Evolutionary conservation across 306 rosid species (phyloP).

Genomic region (Begonia fuchsioides): DNA sequence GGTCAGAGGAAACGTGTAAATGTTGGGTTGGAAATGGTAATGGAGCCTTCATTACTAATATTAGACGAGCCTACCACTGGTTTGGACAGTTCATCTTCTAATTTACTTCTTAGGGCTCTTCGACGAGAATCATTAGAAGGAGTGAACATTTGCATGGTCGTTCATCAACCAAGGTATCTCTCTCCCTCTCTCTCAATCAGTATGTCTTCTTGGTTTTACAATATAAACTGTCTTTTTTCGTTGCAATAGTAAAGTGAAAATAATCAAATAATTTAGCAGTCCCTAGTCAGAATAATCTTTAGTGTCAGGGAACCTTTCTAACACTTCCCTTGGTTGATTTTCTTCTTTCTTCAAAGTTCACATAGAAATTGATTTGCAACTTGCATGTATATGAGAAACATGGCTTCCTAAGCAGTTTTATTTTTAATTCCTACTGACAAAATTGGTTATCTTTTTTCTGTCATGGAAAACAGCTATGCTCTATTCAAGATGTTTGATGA

Average conservation of each 20-base stretch:
- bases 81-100: conserved; percentile 69
- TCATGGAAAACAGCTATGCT: conserved; percentile 38
- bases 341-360: too few species aligned
- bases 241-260: neutral
- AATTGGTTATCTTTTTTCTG: conserved; percentile 5
- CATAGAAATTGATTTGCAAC: too few species aligned
- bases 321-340: too few species aligned
- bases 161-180: conserved; percentile 72
- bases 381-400: too few species aligned
- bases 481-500: conserved; percentile 80
- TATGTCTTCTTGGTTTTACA: neutral
- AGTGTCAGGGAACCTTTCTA: too few species aligned
- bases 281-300: too few species aligned
- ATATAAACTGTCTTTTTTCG: neutral
- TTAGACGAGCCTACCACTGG: conserved; percentile 83
- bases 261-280: too few species aligned
- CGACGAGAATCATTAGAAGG: conserved; percentile 78
- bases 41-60: conserved; percentile 73
- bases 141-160: conserved; percentile 64
- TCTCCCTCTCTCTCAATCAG: neutral
- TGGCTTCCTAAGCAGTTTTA: too few species aligned
- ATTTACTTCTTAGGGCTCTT: conserved; percentile 57
- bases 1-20: conserved; percentile 74
- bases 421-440: conserved; percentile 1
- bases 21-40: conserved; percentile 82